Evolutionary conservation across 306 rosid species (phyloP), one percentile per base, ranked within the genome.

Genomic region (Medicago ruthenica): DNA sequence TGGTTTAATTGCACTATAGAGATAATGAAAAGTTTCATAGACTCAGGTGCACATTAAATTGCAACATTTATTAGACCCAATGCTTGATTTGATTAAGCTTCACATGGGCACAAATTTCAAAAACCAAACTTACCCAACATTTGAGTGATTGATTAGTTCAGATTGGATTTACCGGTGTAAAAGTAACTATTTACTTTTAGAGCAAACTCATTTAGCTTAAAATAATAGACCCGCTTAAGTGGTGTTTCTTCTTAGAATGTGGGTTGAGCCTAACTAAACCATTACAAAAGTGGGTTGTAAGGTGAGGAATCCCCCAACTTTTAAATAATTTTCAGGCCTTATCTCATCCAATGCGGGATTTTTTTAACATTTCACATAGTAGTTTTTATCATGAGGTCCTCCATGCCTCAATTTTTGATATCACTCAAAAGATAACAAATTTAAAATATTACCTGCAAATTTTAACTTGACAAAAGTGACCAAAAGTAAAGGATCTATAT

Each of bases 1-100:
- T n/a, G 37, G 41, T 54, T 67, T 54, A 24, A 24, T 12, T 76
- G 54, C 11, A 55, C 58, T 67, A 9, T 67, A 55, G 9, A 17
- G 67, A 55, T 11, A 44, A 41, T 31, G 22, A 55, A 57, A 39
- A 12, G 4, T 42, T 76, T 44, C n/a, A 9, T 42, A 11, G 22
- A 54, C n/a, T 27, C 39, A 55, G 50, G 39, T 7, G 11, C 11
- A 41, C 44, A 53, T 22, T 8, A 41, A 21, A 42, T 41, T 9
- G 17, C 17, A 15, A 44, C 73, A 54, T 22, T 9, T 22, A 14
- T 14, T 22, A 48, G 4, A 50, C 59, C n/a, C 44, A 44, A 41
- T 27, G 8, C 44, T 10, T 57, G 27, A 69, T 20, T 11, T 42
- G 34, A 54, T 15, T 66, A 40, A 9, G 60, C n/a, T 75, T 66